Evolutionary conservation across 805 yeast genomes (phyloP), one percentile per base, ranked within the genome.

Genomic region (Clavispora asparagi): DNA sequence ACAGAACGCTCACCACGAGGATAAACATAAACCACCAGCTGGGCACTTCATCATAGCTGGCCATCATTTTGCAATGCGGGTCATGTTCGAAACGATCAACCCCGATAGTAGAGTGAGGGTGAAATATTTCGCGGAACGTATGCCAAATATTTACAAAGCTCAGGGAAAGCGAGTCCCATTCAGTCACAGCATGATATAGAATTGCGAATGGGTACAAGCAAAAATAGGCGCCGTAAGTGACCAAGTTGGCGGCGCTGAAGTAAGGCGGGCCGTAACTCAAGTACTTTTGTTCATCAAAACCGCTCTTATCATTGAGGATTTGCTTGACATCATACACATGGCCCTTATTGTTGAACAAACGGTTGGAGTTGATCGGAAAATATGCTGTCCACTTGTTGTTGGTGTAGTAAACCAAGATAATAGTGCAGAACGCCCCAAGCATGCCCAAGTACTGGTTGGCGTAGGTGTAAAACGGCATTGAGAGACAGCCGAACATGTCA

Each of bases 31-130:
- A 84, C 87, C 89, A 83, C 82, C 83, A 81, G 52, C 81, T 85
- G 1, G 95, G 94, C 17, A 82, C 87, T 52, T 84, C 89, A 33
- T 74, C 74, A 61, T 84, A 83, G 45, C 63, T 67, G 39, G 74
- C 50, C 83, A 81, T 81, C 75, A 80, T 78, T 40, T 65, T 67
- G 46, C 81, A 73, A 54, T 79, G 83, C 1, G 83, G 78, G 54
- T 82, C 87, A 19, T 74, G 45, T 6, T 51, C 36, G 36, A 48
- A 64, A 11, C 58, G 53, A 6, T 54, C 33, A 48, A 47, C 28
- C 6, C 17, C 27, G 2, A 38, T 32, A 8, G 28, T 35, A 7
- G 40, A 38, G 9, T 46, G 43, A 7, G 37, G 28, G 10, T 36
- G 55, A 41, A 70, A 63, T 1, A 68, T 54, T 16, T 64, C 64